phyloP scores from a whole-genome alignment of 257 asterid genomes.

The Ocimum tenuiflorum region DNA sequence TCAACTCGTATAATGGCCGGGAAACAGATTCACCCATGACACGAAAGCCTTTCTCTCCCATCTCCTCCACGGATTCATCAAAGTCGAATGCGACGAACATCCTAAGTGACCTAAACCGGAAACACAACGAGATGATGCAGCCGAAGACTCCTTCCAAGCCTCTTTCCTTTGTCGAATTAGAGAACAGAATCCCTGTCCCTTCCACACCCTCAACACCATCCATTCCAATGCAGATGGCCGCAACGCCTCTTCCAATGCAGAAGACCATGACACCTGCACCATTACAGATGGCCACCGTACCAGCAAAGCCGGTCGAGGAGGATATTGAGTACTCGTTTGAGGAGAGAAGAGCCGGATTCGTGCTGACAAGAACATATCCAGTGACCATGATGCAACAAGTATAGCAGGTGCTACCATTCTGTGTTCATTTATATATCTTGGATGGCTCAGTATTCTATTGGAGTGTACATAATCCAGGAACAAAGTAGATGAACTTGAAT shows the following conservation, averaged over 20 bases:
- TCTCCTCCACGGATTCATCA: slow-evolving; percentile 72
- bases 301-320: slow-evolving; percentile 28
- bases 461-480: slow-evolving; percentile 38
- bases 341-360: slow-evolving; percentile 73
- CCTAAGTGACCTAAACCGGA: slow-evolving; percentile 54
- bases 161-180: slow-evolving; percentile 37
- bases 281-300: slow-evolving; percentile 44
- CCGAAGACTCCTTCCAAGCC: slow-evolving; percentile 42
- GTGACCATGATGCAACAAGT: slow-evolving; percentile 27
- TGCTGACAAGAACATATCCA: slow-evolving; percentile 38
- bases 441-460: slow-evolving; percentile 23
- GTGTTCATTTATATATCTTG: slow-evolving; percentile 18
- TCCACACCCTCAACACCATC: slow-evolving; percentile 60
- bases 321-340: slow-evolving; percentile 79
- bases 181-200: slow-evolving; percentile 42
- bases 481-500: slow-evolving; percentile 12
- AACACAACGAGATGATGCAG: slow-evolving; percentile 32
- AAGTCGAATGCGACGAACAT: slow-evolving; percentile 48
- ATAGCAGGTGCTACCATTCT: background rate
- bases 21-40: slow-evolving; percentile 50
- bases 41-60: slow-evolving; percentile 91
- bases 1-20: slow-evolving; percentile 17
- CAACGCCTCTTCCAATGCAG: slow-evolving; percentile 53
- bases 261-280: slow-evolving; percentile 37
- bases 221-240: slow-evolving; percentile 71